Conservation (phyloP, 164 flowering plant genomes). For the Aristolochia contorta region DNA sequence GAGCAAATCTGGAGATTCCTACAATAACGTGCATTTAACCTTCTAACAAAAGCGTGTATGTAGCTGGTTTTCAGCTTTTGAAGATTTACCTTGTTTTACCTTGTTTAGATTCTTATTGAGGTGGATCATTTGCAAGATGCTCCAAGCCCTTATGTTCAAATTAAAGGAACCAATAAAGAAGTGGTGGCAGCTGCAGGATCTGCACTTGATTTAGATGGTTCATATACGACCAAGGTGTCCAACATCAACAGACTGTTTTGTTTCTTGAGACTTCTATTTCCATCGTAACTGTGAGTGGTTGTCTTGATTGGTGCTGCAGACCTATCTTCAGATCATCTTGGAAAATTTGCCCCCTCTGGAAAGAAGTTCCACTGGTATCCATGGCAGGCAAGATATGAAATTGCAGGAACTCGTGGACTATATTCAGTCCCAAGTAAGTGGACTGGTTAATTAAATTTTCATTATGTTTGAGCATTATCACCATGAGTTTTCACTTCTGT, state of each 20-base stretch:
- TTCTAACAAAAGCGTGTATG: no score
- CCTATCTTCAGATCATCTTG: constrained; percentile 81
- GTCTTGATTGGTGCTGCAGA: constrained; percentile 31
- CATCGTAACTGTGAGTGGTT: background rate
- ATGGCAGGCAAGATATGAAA: constrained; percentile 72
- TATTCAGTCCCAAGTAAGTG: constrained; percentile 82
- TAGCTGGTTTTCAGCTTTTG: no score
- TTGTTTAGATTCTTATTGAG: constrained; percentile 71
- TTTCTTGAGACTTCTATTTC: background rate
- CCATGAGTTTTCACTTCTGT: background rate
- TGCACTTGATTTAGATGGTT: constrained; percentile 67
- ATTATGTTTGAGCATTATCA: background rate
- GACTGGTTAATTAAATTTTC: background rate
- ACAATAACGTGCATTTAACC: no score
- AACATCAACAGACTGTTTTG: background rate
- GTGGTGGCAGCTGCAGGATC: constrained; percentile 87
- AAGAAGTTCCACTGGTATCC: constrained; percentile 63
- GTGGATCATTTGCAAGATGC: constrained; percentile 91
- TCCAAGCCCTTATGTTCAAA: constrained; percentile 77
- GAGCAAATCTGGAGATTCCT: no score
- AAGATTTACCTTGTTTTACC: background rate
- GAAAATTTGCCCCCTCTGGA: constrained; percentile 66
- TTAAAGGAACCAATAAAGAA: constrained; percentile 86
- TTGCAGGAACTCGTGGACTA: constrained; percentile 86
- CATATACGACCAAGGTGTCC: constrained; percentile 94